Percentiles rank a stretch among this genome's conserved stretches.
phyloP scores from a whole-genome alignment of 108 stramenopile genomes.

The Cyclotella atomus region DNA sequence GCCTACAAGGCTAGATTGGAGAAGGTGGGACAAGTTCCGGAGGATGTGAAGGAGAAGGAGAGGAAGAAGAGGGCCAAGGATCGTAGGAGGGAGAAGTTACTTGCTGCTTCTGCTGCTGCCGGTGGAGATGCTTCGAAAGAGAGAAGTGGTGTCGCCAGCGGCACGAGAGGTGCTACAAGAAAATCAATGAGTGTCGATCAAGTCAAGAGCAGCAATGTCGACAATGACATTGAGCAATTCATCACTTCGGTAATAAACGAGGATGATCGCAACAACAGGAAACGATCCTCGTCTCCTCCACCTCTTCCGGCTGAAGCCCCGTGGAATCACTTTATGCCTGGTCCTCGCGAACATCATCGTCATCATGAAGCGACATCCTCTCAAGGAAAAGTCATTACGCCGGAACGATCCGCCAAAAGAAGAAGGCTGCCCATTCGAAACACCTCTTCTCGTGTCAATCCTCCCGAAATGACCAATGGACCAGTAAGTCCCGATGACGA shows the following conservation, averaged over 20 bases:
- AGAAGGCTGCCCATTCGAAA: background rate
- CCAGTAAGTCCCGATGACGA: slow-evolving; percentile 3
- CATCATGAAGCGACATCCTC: background rate
- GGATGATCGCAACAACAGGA: background rate
- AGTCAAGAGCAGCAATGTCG: slow-evolving; percentile 6
- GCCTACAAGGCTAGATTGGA: slow-evolving; percentile 33
- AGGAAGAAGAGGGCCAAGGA: slow-evolving; percentile 27
- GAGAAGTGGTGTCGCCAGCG: background rate
- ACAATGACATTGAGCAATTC: slow-evolving; percentile 42
- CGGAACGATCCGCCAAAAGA: slow-evolving; percentile 19
- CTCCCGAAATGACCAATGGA: too few relatives aligned
- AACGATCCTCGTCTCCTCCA: background rate
- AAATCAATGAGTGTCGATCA: background rate
- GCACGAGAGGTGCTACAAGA: background rate
- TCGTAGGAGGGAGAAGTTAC: background rate
- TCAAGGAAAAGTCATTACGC: slow-evolving; percentile 14
- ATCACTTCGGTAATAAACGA: slow-evolving; percentile 30
- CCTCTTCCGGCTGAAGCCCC: slow-evolving; percentile 1
- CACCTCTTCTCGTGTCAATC: background rate
- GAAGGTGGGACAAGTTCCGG: slow-evolving; percentile 40
- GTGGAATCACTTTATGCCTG: slow-evolving; percentile 5
- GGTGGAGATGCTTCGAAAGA: background rate
- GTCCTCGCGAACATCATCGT: background rate
- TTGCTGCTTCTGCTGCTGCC: background rate
- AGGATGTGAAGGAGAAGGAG: slow-evolving; percentile 37